These are phyloP conservation scores for Blastocystis sp. DNA, from an alignment of 352 stramenopile genomes.

Conservation along the genomic window DNA sequence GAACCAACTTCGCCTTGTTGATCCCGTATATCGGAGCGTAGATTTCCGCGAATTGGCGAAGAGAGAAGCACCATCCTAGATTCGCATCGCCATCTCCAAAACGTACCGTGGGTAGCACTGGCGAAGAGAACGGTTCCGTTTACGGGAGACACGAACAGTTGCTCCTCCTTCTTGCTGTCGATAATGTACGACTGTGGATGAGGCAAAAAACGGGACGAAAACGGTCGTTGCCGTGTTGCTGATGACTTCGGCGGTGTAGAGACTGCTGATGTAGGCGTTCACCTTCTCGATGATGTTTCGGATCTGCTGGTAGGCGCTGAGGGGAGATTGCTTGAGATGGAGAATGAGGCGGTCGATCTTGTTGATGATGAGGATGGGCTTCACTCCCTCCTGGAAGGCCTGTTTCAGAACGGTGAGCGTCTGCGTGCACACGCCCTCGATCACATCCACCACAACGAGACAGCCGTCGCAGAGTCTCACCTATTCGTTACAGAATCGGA, in stretches of 20 bases:
- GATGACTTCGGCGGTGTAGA: constrained; percentile 79
- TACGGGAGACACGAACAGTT: constrained; percentile 78
- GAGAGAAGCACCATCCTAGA: constrained; percentile 83
- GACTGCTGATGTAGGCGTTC: constrained; percentile 80
- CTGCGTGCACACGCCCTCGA: constrained; percentile 90
- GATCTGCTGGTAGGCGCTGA: constrained; percentile 87
- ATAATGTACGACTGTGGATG: constrained; percentile 33
- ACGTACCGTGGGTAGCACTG: constrained; percentile 78
- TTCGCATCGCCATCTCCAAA: neutral
- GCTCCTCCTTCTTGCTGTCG: constrained; percentile 74
- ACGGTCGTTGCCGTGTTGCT: constrained; percentile 68
- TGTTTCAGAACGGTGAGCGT: constrained; percentile 88
- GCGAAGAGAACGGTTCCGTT: constrained; percentile 88
- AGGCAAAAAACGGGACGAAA: neutral
- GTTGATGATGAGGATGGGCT: constrained; percentile 90
- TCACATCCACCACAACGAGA: constrained; percentile 88
- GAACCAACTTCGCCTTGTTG: constrained; percentile 40
- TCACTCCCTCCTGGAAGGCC: constrained; percentile 86
- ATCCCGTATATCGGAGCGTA: constrained; percentile 71
- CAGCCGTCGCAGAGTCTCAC: constrained; percentile 87
- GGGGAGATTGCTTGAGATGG: constrained; percentile 84
- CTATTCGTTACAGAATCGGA: neutral
- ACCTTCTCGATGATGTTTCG: constrained; percentile 72
- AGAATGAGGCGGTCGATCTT: constrained; percentile 92
- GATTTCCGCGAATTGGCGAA: constrained; percentile 79